These are phyloP conservation scores for Ophiostoma fasciatum DNA, from an alignment of 2,329 filamentous ascomycete species.

Conservation along the genomic window DNA sequence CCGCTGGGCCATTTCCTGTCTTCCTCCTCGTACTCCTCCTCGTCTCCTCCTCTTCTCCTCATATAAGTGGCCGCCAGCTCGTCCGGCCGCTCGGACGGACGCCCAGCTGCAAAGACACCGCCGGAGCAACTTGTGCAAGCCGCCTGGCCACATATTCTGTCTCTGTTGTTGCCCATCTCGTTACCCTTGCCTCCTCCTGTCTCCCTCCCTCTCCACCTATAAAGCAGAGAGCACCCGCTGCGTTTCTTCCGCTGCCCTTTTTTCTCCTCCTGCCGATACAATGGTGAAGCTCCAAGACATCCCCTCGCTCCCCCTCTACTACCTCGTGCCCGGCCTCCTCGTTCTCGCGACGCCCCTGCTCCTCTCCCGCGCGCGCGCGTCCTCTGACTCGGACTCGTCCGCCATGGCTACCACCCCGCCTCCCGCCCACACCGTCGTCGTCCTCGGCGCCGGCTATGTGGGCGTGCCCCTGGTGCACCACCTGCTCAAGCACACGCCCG, in stretches of 20 bases:
- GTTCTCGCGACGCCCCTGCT: constrained; percentile 5
- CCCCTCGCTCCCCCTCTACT: constrained; percentile 3
- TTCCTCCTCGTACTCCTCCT: too few relatives aligned
- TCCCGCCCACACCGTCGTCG: constrained; percentile 23
- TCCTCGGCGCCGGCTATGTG: constrained; percentile 33
- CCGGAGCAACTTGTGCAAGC: too few relatives aligned
- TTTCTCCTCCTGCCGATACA: background rate
- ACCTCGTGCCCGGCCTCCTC: constrained; percentile 5
- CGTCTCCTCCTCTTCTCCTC: background rate
- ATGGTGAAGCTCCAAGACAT: background rate
- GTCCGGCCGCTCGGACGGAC: too few relatives aligned
- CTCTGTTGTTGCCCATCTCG: background rate
- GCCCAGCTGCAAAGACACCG: too few relatives aligned
- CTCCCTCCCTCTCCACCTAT: background rate
- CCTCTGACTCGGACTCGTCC: background rate
- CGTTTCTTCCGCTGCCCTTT: background rate
- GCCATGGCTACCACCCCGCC: constrained; percentile 7
- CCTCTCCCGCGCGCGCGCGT: background rate
- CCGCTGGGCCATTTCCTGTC: too few relatives aligned
- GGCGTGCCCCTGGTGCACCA: constrained; percentile 35
- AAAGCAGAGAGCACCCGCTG: too few relatives aligned
- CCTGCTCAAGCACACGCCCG: constrained; percentile 29
- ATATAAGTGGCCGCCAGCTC: background rate
- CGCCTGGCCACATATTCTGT: too few relatives aligned
- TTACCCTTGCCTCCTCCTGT: background rate